Evolutionary conservation across 169 alveolate genomes (phyloP).

Genomic region (Cryptosporidium tyzzeri): DNA sequence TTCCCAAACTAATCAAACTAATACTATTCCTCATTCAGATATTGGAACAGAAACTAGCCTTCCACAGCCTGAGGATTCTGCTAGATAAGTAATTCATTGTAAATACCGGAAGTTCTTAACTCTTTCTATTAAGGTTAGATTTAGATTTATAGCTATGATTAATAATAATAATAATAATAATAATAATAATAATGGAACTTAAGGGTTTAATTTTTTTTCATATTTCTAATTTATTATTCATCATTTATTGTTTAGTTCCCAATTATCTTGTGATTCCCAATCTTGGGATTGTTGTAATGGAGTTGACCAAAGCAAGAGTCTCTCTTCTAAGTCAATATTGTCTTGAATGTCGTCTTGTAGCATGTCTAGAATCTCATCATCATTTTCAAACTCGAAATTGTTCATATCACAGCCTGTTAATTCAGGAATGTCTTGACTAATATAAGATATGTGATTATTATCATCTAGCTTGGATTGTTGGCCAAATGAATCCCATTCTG

Average conservation of each 20-base stretch:
- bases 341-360: not conserved
- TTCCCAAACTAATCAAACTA: conserved; percentile 65
- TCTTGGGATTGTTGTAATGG: conserved; percentile 11
- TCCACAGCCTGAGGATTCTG: conserved; percentile 31
- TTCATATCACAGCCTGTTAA: not conserved
- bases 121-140: conserved; percentile 13
- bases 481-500: not conserved
- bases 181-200: not conserved
- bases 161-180: not conserved
- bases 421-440: not conserved
- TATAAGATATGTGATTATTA: not conserved
- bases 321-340: conserved; percentile 54
- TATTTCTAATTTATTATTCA: no score
- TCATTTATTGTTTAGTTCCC: not conserved
- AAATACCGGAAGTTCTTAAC: not conserved
- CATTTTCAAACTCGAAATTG: not conserved
- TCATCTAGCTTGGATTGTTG: not conserved
- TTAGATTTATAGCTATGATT: conserved; percentile 20
- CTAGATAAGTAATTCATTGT: conserved; percentile 10
- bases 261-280: not conserved
- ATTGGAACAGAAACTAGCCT: conserved; percentile 30
- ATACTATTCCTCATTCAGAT: conserved; percentile 55
- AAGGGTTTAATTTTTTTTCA: conserved; percentile 7
- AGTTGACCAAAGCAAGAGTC: conserved; percentile 46
- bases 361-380: conserved; percentile 1